Evolutionary conservation across 108 stramenopile species (phyloP).

Genomic region (Cyclostephanos tholiformis): DNA sequence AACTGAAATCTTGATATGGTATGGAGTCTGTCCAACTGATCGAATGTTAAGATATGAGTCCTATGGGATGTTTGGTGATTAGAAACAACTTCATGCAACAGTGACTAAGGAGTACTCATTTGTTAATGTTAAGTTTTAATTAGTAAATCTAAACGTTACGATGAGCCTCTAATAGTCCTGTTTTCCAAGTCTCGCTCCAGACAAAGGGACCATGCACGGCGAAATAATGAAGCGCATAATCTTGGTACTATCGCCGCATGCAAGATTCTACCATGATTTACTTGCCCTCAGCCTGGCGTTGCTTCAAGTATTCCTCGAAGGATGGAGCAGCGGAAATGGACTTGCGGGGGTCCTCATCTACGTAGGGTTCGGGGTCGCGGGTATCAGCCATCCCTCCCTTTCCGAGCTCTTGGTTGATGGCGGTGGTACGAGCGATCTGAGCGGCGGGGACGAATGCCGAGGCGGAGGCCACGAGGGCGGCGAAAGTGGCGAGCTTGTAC

Average conservation of each 20-base stretch:
- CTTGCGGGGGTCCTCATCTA: constrained; percentile 81
- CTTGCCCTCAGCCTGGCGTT: constrained; percentile 38
- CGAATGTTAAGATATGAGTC: too few species aligned
- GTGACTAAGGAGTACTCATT: too few species aligned
- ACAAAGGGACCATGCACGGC: too few species aligned
- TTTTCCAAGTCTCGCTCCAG: too few species aligned
- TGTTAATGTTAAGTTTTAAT: too few species aligned
- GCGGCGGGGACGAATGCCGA: constrained; percentile 62
- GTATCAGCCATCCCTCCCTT: constrained; percentile 84
- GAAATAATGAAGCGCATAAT: neutral
- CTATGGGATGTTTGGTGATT: too few species aligned
- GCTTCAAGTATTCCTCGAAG: constrained; percentile 90
- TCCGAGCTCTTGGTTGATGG: constrained; percentile 47
- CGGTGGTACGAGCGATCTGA: constrained; percentile 25
- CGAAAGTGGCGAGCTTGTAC: constrained; percentile 53
- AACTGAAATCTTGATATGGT: too few species aligned
- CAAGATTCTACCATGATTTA: neutral
- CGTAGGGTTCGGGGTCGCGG: constrained; percentile 68
- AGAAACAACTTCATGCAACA: too few species aligned
- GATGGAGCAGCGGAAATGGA: constrained; percentile 82
- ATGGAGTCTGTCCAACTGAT: too few species aligned
- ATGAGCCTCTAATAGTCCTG: too few species aligned
- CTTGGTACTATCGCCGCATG: neutral
- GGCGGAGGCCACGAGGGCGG: constrained; percentile 59
- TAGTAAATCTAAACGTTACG: too few species aligned